Conservation (phyloP, 2,329 filamentous ascomycete genomes). For the Daldinia sp. region DNA sequence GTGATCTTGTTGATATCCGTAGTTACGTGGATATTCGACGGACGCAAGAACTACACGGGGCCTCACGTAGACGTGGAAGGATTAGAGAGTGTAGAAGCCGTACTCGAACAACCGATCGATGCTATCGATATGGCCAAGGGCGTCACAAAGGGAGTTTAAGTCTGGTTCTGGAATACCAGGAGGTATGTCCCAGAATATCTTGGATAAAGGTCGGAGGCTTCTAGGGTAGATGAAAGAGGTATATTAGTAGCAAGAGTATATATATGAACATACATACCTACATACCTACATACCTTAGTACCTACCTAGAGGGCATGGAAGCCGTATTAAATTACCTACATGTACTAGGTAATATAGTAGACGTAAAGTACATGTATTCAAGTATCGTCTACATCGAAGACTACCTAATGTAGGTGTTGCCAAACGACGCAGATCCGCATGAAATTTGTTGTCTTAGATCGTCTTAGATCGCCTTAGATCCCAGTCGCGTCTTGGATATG, state of each 20-base stretch:
- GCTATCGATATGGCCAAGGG: conserved; percentile 19
- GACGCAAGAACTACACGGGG: conserved; percentile 61
- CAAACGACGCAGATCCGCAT: background rate
- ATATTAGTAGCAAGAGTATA: background rate
- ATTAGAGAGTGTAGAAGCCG: conserved; percentile 42
- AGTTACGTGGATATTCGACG: conserved; percentile 62
- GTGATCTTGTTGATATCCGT: conserved; percentile 60
- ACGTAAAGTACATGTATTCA: no score
- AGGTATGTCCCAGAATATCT: no score
- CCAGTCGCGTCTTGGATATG: background rate
- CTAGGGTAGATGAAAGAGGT: background rate
- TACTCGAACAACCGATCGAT: conserved; percentile 18
- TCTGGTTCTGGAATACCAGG: background rate
- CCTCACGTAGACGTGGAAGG: conserved; percentile 50
- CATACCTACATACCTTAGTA: no score
- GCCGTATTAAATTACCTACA: no score
- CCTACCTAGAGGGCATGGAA: no score
- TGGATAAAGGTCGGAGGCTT: background rate
- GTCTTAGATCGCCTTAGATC: background rate
- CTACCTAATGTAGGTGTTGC: no score
- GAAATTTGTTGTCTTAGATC: background rate
- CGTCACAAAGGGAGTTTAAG: background rate
- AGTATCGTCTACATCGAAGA: no score
- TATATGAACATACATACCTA: background rate
- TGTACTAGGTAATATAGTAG: no score